Evolutionary conservation across 2,329 filamentous ascomycete species (phyloP).

Genomic region (Chaetomiaceae sp.): DNA sequence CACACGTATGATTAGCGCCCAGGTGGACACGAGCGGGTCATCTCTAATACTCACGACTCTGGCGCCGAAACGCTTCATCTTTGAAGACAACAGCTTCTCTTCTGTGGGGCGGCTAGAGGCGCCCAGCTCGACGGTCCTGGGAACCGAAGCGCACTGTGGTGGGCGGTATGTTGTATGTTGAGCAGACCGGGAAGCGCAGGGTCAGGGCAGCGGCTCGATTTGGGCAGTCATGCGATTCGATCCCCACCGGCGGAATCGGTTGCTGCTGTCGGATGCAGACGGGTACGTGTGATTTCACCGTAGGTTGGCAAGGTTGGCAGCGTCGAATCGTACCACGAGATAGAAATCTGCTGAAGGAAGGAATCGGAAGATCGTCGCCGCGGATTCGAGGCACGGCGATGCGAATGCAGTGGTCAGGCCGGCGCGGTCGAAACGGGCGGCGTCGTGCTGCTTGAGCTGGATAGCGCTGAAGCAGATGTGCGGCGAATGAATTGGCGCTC

Average conservation of each 20-base stretch:
- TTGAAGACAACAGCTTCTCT: conserved; percentile 36
- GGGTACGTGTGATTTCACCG: conserved; percentile 9
- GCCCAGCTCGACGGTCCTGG: conserved; percentile 23
- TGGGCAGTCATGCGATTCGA: conserved; percentile 11
- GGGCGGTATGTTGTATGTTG: conserved; percentile 3
- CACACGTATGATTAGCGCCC: conserved; percentile 5
- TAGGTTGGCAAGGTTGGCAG: too few species aligned
- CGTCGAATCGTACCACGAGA: conserved; percentile 1
- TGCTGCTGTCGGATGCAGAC: background rate
- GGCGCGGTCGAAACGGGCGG: conserved; percentile 14
- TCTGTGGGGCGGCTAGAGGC: conserved; percentile 25
- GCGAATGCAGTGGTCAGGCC: conserved; percentile 9
- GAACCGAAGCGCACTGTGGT: conserved; percentile 15
- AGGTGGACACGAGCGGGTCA: too few species aligned
- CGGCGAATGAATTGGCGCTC: conserved; percentile 3
- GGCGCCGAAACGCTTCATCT: conserved; percentile 96
- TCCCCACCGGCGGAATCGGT: conserved; percentile 3
- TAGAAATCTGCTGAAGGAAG: background rate
- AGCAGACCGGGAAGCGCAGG: conserved; percentile 1
- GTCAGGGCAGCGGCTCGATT: background rate
- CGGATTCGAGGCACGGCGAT: conserved; percentile 12
- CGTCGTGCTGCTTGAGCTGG: background rate
- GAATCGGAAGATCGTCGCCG: conserved; percentile 3
- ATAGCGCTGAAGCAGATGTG: background rate
- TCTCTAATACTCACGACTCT: conserved; percentile 95